These are phyloP conservation scores for Hemileccinum rubropunctum DNA, from an alignment of 768 basidiomycete genomes.

Conservation along the genomic window DNA sequence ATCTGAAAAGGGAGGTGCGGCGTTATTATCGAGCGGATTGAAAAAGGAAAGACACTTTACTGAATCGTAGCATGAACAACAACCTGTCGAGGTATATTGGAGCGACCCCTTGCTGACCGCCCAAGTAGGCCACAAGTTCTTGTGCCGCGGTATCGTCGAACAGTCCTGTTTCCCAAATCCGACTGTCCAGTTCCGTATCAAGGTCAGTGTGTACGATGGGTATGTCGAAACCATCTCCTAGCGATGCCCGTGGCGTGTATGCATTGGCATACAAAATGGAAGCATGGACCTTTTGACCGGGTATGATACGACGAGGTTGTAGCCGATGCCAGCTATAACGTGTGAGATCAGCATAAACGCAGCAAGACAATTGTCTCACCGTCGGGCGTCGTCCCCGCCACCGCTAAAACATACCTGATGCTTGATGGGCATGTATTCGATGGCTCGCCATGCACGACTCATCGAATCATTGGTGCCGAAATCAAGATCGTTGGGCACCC, in stretches of 20 bases:
- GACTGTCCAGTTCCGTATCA: conserved; percentile 2
- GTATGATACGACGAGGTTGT: conserved; percentile 27
- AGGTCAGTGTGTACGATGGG: conserved; percentile 2
- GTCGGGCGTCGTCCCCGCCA: conserved; percentile 11
- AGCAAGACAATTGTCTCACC: conserved; percentile 7
- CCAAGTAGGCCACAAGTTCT: conserved; percentile 10
- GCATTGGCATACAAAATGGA: conserved; percentile 22
- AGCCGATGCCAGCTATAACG: conserved; percentile 11
- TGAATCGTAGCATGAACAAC: conserved; percentile 21
- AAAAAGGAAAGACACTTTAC: conserved; percentile 7
- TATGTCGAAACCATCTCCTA: conserved; percentile 25
- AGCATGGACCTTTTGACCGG: conserved; percentile 26
- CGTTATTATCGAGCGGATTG: neutral
- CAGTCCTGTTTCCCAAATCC: conserved; percentile 21
- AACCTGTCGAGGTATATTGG: conserved; percentile 18
- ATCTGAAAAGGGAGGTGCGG: neutral
- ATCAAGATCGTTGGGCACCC: conserved; percentile 27
- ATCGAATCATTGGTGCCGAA: conserved; percentile 23
- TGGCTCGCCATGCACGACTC: conserved; percentile 7
- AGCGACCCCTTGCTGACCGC: conserved; percentile 13
- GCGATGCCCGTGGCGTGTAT: conserved; percentile 17
- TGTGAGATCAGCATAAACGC: neutral
- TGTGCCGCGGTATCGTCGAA: conserved; percentile 19
- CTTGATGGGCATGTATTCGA: conserved; percentile 25
- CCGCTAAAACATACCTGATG: conserved; percentile 23